Conservation (phyloP, 805 yeast genomes). For the Candida broadrunensis region DNA sequence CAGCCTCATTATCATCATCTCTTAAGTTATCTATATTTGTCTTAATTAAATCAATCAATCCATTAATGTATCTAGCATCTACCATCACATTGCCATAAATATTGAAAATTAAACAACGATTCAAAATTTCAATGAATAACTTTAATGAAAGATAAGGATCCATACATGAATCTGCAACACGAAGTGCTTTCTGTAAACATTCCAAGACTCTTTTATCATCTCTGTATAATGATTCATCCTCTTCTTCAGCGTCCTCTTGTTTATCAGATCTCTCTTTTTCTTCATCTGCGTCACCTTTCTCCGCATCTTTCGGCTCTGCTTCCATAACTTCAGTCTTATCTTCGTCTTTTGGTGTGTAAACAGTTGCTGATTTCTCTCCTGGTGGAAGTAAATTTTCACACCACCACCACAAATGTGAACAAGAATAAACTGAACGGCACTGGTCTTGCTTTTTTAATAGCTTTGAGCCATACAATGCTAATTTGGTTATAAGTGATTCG, state of each 20-base stretch:
- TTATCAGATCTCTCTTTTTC: constrained; percentile 10
- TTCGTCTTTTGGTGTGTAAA: constrained; percentile 16
- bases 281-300: constrained; percentile 1
- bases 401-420: constrained; percentile 95
- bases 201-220: constrained; percentile 79
- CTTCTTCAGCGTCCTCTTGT: constrained; percentile 26
- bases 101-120: constrained; percentile 80
- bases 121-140: constrained; percentile 84
- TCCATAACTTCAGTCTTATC: constrained; percentile 9
- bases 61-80: constrained; percentile 74
- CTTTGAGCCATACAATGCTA: constrained; percentile 85
- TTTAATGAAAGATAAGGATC: constrained; percentile 72
- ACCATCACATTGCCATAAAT: constrained; percentile 74
- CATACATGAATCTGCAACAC: constrained; percentile 94
- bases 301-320: constrained; percentile 18
- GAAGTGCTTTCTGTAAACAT: constrained; percentile 80
- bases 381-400: constrained; percentile 46
- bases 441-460: constrained; percentile 90
- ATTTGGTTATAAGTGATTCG: constrained; percentile 77
- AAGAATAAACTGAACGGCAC: constrained; percentile 82
- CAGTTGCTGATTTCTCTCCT: constrained; percentile 28
- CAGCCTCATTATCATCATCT: constrained; percentile 16
- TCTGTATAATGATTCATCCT: constrained; percentile 19
- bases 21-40: constrained; percentile 53
- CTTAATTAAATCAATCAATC: constrained; percentile 77